These are phyloP conservation scores for Macadamia tetraphylla DNA, from an alignment of 164 flowering plant genomes.

Conservation along the genomic window DNA sequence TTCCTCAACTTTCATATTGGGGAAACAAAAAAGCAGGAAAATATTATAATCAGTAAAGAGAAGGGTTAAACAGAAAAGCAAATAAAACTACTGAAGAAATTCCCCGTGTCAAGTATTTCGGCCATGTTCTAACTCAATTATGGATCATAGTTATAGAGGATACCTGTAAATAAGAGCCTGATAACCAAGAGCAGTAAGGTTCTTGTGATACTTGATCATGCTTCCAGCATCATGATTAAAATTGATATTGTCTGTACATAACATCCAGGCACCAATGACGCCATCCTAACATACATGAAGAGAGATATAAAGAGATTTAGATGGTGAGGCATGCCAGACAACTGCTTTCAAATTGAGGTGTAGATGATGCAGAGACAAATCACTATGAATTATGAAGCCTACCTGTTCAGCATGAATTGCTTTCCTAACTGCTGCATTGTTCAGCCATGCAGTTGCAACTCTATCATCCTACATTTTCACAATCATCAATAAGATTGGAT, in stretches of 20 bases:
- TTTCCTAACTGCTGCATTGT: slow-evolving; percentile 60
- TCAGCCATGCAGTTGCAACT: slow-evolving; percentile 84
- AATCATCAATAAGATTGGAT: neutral
- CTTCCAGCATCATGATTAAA: slow-evolving; percentile 78
- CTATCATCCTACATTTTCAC: slow-evolving; percentile 54
- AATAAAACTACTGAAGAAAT: no score
- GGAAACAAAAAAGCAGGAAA: no score
- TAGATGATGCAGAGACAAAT: neutral
- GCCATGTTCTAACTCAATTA: neutral
- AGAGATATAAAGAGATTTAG: slow-evolving; percentile 2
- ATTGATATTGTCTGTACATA: slow-evolving; percentile 57
- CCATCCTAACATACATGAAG: slow-evolving; percentile 24
- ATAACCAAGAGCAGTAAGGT: slow-evolving; percentile 67
- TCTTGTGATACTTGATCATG: slow-evolving; percentile 83
- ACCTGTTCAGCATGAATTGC: slow-evolving; percentile 83
- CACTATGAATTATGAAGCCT: neutral
- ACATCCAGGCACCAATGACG: slow-evolving; percentile 53
- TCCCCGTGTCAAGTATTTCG: no score
- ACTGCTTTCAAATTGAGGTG: neutral
- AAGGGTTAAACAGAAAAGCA: no score
- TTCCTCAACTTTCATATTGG: no score
- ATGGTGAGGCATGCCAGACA: neutral
- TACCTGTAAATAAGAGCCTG: slow-evolving; percentile 90
- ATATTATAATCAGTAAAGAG: no score
- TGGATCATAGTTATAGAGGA: no score